Evolutionary conservation across 2,329 filamentous ascomycete genomes (phyloP), one percentile per base, ranked within the genome.

Genomic region (Xylariaceae sp.): DNA sequence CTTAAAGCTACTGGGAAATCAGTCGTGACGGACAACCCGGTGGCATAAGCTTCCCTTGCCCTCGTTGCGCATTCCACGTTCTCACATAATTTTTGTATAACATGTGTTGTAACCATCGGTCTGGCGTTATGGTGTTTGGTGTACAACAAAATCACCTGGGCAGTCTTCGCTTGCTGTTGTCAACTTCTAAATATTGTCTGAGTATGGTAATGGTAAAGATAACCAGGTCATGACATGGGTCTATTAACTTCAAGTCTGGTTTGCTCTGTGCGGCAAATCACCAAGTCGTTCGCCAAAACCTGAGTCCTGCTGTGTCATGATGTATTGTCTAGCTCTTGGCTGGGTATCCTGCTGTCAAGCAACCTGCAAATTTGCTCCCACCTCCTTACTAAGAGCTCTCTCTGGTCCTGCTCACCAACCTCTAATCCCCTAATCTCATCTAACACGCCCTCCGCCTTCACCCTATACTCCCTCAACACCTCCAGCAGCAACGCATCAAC

Each of bases 341-440:
- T 66, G 40, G 63, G 51, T 55, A 72, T 69, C 43, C 72, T 68
- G 32, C 57, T 60, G 45, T 64, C 61, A 11, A 74, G 59, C 51
- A 77, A 59, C 1, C 52, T 45, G 40, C 60, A 56, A 42, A 77
- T 70, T 57, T 78, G 75, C 49, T 55, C 56, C 75, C 75, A 79
- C 45, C 66, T 67, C 46, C 57, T 58, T 11, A 59, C 45, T 10
- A 77, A 54, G n/a, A 71, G 54, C 5, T 68, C 64, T 19, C 65
- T 66, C 54, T 76, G 74, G 10, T 58, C 58, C 27, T 56, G 54
- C 40, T 68, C 59, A 1, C 66, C 66, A 5, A 54, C 43, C 4
- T 61, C 58, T 2, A 64, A n/a, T 3, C 49, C 48, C 36, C 62
- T 55, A 15, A 71, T 51, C 39, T 60, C 54, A 27, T 63, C 58